phyloP scores from a whole-genome alignment of 495 filamentous ascomycete species.

The Podospora pseudoanserina region DNA sequence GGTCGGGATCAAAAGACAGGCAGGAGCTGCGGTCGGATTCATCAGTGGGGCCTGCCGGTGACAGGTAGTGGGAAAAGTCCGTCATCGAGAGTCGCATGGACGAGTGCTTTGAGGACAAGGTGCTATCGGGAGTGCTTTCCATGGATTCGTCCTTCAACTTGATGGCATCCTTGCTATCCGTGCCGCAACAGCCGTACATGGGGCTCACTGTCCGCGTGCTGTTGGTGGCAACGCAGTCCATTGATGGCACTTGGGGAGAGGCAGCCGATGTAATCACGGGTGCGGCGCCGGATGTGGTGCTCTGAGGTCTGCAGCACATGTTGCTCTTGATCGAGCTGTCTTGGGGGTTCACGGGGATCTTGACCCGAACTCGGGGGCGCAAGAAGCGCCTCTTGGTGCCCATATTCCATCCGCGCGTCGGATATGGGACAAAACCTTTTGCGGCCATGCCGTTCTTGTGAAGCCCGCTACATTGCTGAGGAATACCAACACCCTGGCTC shows the following conservation, averaged over 20 bases:
- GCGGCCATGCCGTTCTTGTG: conserved; percentile 51
- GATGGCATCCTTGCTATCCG: not conserved
- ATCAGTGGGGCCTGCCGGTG: not conserved
- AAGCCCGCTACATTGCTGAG: conserved; percentile 34
- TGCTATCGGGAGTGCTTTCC: not conserved
- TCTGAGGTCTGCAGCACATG: conserved; percentile 20
- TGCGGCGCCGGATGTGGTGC: conserved; percentile 15
- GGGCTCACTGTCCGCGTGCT: not conserved
- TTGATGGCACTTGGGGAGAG: not conserved
- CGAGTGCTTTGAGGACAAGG: not conserved
- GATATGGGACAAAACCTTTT: conserved; percentile 40
- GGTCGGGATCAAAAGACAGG: conserved; percentile 25
- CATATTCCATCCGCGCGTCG: conserved; percentile 19
- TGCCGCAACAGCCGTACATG: conserved; percentile 5
- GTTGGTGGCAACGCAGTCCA: not conserved
- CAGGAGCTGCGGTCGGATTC: conserved; percentile 12
- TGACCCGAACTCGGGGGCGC: conserved; percentile 32
- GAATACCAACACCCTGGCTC: conserved; percentile 28
- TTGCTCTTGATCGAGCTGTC: conserved; percentile 22
- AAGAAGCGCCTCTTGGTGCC: conserved; percentile 26
- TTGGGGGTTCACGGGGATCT: conserved; percentile 37
- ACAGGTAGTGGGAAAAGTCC: conserved; percentile 17
- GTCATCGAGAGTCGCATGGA: conserved; percentile 13
- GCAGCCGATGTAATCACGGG: conserved; percentile 15
- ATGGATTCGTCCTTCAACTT: not conserved